A percentile compares a stretch with the other conserved stretches of the same genome.
Conservation (phyloP, 345 rosid species). For the Salix exigua region DNA sequence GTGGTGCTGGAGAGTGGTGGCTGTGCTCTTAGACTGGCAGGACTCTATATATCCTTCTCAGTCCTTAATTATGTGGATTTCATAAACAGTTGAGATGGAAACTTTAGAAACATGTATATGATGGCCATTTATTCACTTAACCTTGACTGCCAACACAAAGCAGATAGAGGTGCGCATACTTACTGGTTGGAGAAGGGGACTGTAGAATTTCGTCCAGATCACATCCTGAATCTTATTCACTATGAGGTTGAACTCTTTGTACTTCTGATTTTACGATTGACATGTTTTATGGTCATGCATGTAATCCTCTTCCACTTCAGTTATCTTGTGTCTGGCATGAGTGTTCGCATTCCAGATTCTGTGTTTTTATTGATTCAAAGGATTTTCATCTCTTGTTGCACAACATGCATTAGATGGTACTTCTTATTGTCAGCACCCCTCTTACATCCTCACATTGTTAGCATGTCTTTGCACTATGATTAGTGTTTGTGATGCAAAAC, state of each 20-base stretch:
- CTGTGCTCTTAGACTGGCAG: constrained; percentile 77
- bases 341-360: not conserved
- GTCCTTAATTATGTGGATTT: not conserved
- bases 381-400: not conserved
- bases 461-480: not conserved
- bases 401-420: not conserved
- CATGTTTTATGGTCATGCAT: not conserved
- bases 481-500: not conserved
- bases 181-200: constrained; percentile 83
- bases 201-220: constrained; percentile 74
- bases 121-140: constrained; percentile 2
- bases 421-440: not conserved
- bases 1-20: constrained; percentile 72
- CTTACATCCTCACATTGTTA: not conserved
- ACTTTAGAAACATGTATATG: constrained; percentile 6
- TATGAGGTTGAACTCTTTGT: constrained; percentile 60
- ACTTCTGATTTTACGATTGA: not conserved
- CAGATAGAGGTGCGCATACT: constrained; percentile 82
- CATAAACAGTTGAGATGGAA: constrained; percentile 7
- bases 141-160: constrained; percentile 67
- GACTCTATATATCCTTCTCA: constrained; percentile 90
- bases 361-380: not conserved
- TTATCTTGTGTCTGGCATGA: not conserved
- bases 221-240: constrained; percentile 86
- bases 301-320: not conserved